Percentiles rank a stretch among this genome's conserved stretches.
Evolutionary conservation across 2,329 filamentous ascomycete species (phyloP).

Genomic region (Tympanopsis confertula): DNA sequence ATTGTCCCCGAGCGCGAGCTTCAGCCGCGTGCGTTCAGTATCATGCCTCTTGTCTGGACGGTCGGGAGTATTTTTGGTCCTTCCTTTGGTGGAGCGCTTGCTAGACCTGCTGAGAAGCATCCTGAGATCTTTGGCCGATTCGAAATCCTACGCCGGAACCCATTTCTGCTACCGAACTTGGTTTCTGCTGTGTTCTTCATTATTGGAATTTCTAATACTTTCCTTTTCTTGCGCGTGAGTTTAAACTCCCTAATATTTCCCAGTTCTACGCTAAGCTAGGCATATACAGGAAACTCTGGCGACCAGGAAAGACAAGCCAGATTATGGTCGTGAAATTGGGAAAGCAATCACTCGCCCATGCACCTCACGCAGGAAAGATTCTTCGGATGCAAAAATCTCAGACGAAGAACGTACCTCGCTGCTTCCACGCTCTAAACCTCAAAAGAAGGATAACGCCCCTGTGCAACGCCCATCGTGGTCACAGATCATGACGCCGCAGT

Average conservation of each 20-base stretch:
- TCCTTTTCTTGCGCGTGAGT: not conserved
- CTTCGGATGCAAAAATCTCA: conserved; percentile 6
- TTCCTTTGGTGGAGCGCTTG: conserved; percentile 27
- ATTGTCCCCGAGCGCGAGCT: conserved; percentile 60
- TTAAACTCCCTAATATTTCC: no score
- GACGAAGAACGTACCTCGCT: conserved; percentile 11
- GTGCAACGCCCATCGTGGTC: conserved; percentile 17
- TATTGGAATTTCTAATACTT: conserved; percentile 1
- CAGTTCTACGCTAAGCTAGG: no score
- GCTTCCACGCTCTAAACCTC: not conserved
- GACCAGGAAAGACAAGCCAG: conserved; percentile 32
- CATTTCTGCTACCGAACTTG: not conserved
- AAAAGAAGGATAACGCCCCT: not conserved
- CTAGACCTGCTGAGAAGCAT: conserved; percentile 26
- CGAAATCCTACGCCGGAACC: not conserved
- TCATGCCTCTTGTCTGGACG: conserved; percentile 56
- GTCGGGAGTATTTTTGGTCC: conserved; percentile 26
- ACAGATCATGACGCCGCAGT: conserved; percentile 44
- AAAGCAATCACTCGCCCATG: conserved; percentile 23
- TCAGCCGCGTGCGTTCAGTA: conserved; percentile 28
- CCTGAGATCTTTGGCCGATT: conserved; percentile 20
- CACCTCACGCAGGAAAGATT: not conserved
- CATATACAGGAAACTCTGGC: conserved; percentile 38
- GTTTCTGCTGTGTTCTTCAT: conserved; percentile 1
- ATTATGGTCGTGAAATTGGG: conserved; percentile 42